phyloP scores from a whole-genome alignment of 441 rosid genomes.

The Capsella rubella region DNA sequence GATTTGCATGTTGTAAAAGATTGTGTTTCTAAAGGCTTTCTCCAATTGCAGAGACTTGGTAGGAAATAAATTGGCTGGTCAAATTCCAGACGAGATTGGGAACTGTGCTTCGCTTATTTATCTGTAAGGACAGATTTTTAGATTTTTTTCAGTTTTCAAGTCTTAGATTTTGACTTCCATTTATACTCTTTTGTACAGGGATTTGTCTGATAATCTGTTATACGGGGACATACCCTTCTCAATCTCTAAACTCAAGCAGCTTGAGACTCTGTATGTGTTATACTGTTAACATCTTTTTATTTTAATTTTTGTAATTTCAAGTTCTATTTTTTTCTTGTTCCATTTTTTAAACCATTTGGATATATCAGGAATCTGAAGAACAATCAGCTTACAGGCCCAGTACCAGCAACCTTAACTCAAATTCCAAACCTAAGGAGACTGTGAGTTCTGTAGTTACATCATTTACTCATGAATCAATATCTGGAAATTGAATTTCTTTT shows the following conservation, averaged over 20 bases:
- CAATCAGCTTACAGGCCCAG: conserved; percentile 84
- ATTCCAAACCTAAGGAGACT: conserved; percentile 83
- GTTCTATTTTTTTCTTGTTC: neutral
- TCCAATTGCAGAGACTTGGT: conserved; percentile 67
- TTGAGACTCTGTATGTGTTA: conserved; percentile 68
- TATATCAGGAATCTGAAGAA: conserved; percentile 71
- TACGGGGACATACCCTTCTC: conserved; percentile 90
- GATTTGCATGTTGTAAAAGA: neutral
- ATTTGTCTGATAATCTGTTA: conserved; percentile 69
- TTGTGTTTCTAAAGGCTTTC: neutral
- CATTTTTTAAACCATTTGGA: neutral
- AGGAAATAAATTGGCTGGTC: conserved; percentile 81
- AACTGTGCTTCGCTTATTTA: conserved; percentile 68
- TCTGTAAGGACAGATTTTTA: conserved; percentile 49
- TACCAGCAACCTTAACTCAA: conserved; percentile 90
- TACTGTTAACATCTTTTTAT: neutral
- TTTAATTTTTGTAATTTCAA: neutral
- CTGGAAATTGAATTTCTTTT: neutral
- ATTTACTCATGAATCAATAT: neutral
- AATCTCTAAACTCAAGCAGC: conserved; percentile 78
- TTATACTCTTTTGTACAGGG: conserved; percentile 52
- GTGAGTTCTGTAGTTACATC: conserved; percentile 50
- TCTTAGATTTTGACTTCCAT: neutral
- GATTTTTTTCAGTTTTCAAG: neutral
- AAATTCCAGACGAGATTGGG: conserved; percentile 94